Evolutionary conservation across 257 asterid genomes (phyloP).

Genomic region (Gardenia jasminoides): DNA sequence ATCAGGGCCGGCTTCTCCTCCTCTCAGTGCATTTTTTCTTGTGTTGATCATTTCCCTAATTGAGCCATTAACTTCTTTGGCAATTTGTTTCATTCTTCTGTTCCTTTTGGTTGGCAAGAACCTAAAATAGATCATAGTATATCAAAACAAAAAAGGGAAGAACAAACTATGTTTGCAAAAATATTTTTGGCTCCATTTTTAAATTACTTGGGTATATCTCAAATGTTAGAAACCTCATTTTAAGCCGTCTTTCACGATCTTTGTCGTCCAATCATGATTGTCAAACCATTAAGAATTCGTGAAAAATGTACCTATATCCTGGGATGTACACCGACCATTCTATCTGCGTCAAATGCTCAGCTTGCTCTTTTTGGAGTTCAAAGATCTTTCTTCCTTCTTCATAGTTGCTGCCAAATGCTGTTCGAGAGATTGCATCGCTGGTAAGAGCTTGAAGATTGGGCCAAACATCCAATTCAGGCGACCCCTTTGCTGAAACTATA

Average conservation of each 20-base stretch:
- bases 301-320: too few relatives aligned
- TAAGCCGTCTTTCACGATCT: too few relatives aligned
- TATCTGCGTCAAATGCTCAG: not conserved
- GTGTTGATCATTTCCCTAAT: slow-evolving; percentile 4
- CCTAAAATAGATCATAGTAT: not conserved
- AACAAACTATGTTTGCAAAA: not conserved
- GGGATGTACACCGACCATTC: not conserved
- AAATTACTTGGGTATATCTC: too few relatives aligned
- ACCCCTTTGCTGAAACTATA: slow-evolving; percentile 3
- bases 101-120: slow-evolving; percentile 11
- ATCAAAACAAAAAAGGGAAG: not conserved
- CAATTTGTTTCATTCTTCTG: slow-evolving; percentile 4
- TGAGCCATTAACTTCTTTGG: not conserved
- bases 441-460: slow-evolving; percentile 21
- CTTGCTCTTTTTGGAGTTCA: slow-evolving; percentile 26
- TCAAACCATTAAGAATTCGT: not conserved
- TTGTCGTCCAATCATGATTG: too few relatives aligned
- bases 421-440: slow-evolving; percentile 19
- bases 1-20: not conserved
- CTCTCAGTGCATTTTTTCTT: not conserved
- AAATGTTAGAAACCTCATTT: too few relatives aligned
- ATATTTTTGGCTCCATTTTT: too few relatives aligned
- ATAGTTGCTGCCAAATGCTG: slow-evolving; percentile 25
- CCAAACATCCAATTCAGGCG: slow-evolving; percentile 17
- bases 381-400: slow-evolving; percentile 27